Evolutionary conservation across 2,329 filamentous ascomycete genomes (phyloP).

Genomic region (Aureobasidium subglaciale): DNA sequence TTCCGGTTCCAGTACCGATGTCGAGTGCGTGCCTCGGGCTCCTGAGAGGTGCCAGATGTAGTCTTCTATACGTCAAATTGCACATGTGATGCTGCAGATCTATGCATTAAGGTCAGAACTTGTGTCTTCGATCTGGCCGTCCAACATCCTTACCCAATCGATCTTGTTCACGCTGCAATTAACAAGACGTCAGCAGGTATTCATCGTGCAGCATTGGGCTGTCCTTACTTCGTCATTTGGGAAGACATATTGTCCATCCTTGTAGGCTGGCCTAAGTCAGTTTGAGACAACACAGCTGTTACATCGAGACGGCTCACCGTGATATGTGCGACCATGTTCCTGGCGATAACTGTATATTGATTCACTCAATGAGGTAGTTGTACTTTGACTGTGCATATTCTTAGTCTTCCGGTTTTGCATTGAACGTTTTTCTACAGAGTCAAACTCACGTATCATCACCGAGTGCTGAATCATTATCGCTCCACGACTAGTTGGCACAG

Average conservation of each 20-base stretch:
- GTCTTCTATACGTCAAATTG: slow-evolving; percentile 41
- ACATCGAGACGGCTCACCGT: slow-evolving; percentile 21
- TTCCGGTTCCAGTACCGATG: slow-evolving; percentile 46
- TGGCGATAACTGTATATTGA: slow-evolving; percentile 32
- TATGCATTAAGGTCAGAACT: not conserved
- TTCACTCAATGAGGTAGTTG: slow-evolving; percentile 29
- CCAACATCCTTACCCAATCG: slow-evolving; percentile 21
- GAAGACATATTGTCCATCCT: slow-evolving; percentile 35
- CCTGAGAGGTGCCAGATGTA: slow-evolving; percentile 40
- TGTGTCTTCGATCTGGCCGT: too few species aligned
- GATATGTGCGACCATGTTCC: slow-evolving; percentile 33
- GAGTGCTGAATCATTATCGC: slow-evolving; percentile 30
- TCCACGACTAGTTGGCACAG: slow-evolving; percentile 18
- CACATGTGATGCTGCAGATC: slow-evolving; percentile 39
- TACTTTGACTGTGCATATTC: slow-evolving; percentile 24
- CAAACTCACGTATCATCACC: slow-evolving; percentile 26
- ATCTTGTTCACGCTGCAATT: slow-evolving; percentile 29
- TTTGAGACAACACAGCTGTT: not conserved
- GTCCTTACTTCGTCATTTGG: slow-evolving; percentile 32
- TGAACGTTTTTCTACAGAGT: not conserved
- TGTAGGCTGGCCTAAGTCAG: slow-evolving; percentile 25
- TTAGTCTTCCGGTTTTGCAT: slow-evolving; percentile 8
- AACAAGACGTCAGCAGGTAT: not conserved
- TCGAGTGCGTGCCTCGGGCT: slow-evolving; percentile 41
- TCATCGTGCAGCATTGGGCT: not conserved